phyloP scores from a whole-genome alignment of 2,329 filamentous ascomycete species.

The Penicillium sumatraense region DNA sequence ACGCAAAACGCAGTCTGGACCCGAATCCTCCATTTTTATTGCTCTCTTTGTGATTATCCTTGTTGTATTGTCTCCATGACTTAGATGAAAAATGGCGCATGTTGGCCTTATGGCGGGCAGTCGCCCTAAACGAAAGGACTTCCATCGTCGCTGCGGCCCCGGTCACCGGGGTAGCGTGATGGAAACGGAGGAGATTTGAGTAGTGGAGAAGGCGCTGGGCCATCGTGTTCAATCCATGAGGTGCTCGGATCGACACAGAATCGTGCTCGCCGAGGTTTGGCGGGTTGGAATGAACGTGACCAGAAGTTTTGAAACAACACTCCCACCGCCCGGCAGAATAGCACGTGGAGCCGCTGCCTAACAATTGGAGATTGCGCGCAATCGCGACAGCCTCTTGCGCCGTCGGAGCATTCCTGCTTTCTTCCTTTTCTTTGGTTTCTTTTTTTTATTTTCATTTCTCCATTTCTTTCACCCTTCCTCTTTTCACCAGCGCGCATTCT shows the following conservation, averaged over 20 bases:
- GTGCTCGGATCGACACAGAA: conserved; percentile 8
- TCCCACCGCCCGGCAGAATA: conserved; percentile 24
- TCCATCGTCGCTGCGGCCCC: conserved; percentile 35
- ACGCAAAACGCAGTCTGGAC: conserved; percentile 61
- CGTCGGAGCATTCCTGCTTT: no score
- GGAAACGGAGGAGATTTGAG: conserved; percentile 28
- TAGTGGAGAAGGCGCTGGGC: conserved; percentile 38
- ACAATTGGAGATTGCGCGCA: neutral
- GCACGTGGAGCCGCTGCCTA: neutral
- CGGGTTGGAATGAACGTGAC: neutral
- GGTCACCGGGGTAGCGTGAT: conserved; percentile 25
- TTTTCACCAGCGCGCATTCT: no score
- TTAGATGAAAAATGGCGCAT: conserved; percentile 46
- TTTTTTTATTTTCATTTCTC: no score
- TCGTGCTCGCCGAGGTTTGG: conserved; percentile 1
- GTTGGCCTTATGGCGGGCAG: conserved; percentile 34
- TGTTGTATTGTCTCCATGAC: conserved; percentile 45
- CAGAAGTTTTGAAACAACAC: conserved; percentile 12
- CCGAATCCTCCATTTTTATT: conserved; percentile 57
- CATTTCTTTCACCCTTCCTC: neutral
- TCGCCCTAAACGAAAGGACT: conserved; percentile 37
- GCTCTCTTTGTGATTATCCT: conserved; percentile 40
- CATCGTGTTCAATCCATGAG: conserved; percentile 39
- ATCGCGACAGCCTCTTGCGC: neutral
- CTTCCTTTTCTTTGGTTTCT: no score